phyloP scores from a whole-genome alignment of 495 filamentous ascomycete genomes.

The Parathielavia appendiculata region DNA sequence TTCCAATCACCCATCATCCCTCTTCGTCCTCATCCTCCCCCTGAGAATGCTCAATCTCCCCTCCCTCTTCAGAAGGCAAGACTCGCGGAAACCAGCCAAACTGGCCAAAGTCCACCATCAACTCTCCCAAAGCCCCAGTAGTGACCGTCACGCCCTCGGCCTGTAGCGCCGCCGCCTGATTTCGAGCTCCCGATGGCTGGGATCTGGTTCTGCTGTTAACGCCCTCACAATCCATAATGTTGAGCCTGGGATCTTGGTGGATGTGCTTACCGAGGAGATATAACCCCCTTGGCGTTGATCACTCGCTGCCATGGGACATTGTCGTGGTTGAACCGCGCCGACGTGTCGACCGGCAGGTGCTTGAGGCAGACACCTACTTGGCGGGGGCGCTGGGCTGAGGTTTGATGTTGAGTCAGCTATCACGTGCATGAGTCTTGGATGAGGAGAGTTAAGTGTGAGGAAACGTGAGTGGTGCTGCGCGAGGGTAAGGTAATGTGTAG shows the following conservation, averaged over 20 bases:
- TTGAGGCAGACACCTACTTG: slow-evolving; percentile 89
- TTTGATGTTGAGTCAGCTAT: neutral
- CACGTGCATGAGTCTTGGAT: slow-evolving; percentile 2
- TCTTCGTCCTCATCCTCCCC: slow-evolving; percentile 18
- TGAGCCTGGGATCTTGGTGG: no score
- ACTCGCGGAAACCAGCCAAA: slow-evolving; percentile 73
- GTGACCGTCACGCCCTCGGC: slow-evolving; percentile 66
- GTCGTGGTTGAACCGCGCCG: slow-evolving; percentile 54
- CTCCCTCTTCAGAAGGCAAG: slow-evolving; percentile 48
- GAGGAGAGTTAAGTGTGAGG: neutral
- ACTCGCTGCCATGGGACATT: slow-evolving; percentile 96
- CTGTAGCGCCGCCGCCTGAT: slow-evolving; percentile 62
- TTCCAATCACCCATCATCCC: neutral
- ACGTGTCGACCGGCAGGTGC: slow-evolving; percentile 57
- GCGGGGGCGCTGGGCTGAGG: slow-evolving; percentile 59
- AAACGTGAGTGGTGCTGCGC: no score
- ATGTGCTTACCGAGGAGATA: slow-evolving; percentile 72
- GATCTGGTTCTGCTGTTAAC: slow-evolving; percentile 42
- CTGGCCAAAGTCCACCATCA: slow-evolving; percentile 58
- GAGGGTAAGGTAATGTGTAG: neutral
- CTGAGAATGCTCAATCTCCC: slow-evolving; percentile 17
- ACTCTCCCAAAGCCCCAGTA: slow-evolving; percentile 60
- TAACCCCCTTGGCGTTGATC: slow-evolving; percentile 76
- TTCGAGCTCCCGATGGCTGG: slow-evolving; percentile 57
- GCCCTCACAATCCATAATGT: no score